These are phyloP conservation scores for Phytopythium helicoides DNA, from an alignment of 352 stramenopile species.

Conservation along the genomic window DNA sequence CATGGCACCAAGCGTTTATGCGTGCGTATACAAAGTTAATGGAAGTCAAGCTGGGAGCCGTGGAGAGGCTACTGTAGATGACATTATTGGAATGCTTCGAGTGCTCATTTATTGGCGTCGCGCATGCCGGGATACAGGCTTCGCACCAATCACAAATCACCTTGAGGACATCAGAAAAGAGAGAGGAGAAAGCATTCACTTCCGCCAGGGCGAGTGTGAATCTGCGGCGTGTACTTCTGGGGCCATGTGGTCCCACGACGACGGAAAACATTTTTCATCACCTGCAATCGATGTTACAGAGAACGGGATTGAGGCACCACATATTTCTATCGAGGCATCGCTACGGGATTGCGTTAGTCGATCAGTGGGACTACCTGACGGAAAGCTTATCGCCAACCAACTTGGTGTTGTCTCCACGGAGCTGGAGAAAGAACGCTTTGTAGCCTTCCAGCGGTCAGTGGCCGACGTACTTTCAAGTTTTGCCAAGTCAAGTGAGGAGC, in stretches of 20 bases:
- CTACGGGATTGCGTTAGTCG: constrained; percentile 1
- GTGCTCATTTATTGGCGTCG: constrained; percentile 37
- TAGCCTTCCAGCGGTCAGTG: not conserved
- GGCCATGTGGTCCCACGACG: no score
- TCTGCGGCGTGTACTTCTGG: no score
- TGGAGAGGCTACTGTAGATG: constrained; percentile 1
- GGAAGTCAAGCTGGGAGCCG: not conserved
- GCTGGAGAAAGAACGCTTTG: constrained; percentile 1
- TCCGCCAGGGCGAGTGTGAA: no score
- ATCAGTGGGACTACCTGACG: not conserved
- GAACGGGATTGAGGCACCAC: no score
- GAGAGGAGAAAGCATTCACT: no score
- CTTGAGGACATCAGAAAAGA: not conserved
- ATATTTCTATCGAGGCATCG: not conserved
- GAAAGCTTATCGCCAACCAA: not conserved
- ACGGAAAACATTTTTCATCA: no score
- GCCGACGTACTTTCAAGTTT: not conserved
- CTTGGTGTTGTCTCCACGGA: not conserved
- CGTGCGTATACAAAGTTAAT: constrained; percentile 4
- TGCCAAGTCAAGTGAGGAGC: constrained; percentile 26
- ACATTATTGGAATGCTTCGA: constrained; percentile 38
- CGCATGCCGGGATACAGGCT: constrained; percentile 7
- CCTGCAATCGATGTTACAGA: no score
- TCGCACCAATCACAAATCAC: not conserved
- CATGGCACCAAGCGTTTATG: constrained; percentile 57